Evolutionary conservation across 768 basidiomycete species (phyloP).

Genomic region (Tylopilus vinaceipallidus): DNA sequence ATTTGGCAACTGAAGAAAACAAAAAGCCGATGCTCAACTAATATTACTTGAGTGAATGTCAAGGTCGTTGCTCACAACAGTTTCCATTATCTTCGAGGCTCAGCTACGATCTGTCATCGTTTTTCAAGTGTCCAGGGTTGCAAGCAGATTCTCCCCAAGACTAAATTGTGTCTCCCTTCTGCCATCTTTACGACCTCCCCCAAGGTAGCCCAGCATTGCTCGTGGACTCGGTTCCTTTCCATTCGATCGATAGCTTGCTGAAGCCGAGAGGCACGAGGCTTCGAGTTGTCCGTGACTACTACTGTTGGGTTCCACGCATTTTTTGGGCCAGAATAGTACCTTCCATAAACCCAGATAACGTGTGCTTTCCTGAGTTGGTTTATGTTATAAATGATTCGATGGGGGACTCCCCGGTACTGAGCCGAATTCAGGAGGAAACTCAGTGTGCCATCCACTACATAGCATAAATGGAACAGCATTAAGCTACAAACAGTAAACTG

Average conservation of each 20-base stretch:
- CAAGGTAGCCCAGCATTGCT: slow-evolving; percentile 44
- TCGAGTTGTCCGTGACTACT: slow-evolving; percentile 23
- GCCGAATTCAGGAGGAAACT: slow-evolving; percentile 61
- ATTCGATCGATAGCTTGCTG: slow-evolving; percentile 19
- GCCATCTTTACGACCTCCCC: slow-evolving; percentile 58
- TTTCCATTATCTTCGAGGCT: neutral
- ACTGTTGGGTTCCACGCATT: slow-evolving; percentile 41
- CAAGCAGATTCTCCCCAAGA: slow-evolving; percentile 45
- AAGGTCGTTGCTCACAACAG: slow-evolving; percentile 11
- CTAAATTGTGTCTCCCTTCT: slow-evolving; percentile 50
- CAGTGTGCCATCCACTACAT: slow-evolving; percentile 68
- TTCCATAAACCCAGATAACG: slow-evolving; percentile 25
- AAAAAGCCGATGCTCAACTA: neutral
- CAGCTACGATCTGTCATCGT: neutral
- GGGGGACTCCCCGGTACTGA: slow-evolving; percentile 58
- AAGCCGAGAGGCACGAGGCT: slow-evolving; percentile 8
- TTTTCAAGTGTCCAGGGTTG: slow-evolving; percentile 25
- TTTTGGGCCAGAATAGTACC: slow-evolving; percentile 20
- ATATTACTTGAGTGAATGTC: neutral
- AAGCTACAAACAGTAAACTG: neutral
- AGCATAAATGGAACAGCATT: slow-evolving; percentile 14
- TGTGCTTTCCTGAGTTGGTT: slow-evolving; percentile 31
- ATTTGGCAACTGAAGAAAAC: slow-evolving; percentile 1
- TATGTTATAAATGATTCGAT: slow-evolving; percentile 55
- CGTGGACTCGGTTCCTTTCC: slow-evolving; percentile 31